phyloP scores from a whole-genome alignment of 345 rosid genomes.

The Boechera retrofracta region DNA sequence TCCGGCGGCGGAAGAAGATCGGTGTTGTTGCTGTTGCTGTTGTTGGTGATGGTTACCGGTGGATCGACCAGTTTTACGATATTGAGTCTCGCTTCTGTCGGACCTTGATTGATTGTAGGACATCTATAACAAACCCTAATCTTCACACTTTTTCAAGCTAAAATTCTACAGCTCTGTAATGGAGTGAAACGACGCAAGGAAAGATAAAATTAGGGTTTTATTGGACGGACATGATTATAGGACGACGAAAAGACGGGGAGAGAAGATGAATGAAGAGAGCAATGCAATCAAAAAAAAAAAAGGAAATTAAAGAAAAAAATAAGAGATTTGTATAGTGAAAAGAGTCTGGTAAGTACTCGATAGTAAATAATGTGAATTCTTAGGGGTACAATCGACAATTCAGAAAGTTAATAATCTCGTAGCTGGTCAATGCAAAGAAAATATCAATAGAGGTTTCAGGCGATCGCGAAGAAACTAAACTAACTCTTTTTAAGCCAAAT shows the following conservation, averaged over 20 bases:
- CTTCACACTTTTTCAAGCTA: conserved; percentile 36
- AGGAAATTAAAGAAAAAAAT: neutral
- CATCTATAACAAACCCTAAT: conserved; percentile 67
- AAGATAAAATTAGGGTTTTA: conserved; percentile 76
- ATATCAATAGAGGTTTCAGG: conserved; percentile 48
- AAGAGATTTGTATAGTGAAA: conserved; percentile 17
- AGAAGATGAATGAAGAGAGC: conserved; percentile 9
- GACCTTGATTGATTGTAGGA: conserved; percentile 96
- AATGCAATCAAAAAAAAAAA: neutral
- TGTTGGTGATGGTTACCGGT: conserved; percentile 63
- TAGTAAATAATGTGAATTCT: neutral
- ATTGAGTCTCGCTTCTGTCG: conserved; percentile 74
- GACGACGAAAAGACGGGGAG: conserved; percentile 36
- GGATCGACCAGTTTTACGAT: conserved; percentile 76
- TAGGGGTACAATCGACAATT: conserved; percentile 1
- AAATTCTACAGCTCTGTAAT: conserved; percentile 31
- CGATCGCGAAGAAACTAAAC: conserved; percentile 28
- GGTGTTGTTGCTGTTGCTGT: conserved; percentile 53
- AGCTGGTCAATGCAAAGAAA: conserved; percentile 51
- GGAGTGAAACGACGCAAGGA: conserved; percentile 43
- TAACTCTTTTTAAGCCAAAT: neutral
- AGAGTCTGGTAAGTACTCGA: neutral
- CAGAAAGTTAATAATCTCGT: conserved; percentile 34
- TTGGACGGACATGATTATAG: conserved; percentile 58
- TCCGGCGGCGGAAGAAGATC: conserved; percentile 67